Evolutionary conservation across 345 rosid genomes (phyloP).

Genomic region (Reutealis trisperma): DNA sequence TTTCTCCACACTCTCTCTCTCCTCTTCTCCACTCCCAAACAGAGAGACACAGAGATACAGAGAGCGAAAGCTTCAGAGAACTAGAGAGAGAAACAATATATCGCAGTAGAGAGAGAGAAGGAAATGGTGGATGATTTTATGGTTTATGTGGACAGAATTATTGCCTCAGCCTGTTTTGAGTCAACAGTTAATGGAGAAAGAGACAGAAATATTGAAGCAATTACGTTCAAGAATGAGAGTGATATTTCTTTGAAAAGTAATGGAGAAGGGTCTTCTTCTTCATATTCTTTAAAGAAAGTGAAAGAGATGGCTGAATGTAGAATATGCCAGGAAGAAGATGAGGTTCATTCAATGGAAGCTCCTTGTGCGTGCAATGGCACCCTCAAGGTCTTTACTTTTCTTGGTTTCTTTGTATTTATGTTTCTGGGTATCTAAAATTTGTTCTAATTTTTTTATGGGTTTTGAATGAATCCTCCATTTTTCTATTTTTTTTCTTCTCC

Average conservation of each 20-base stretch:
- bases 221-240: not conserved
- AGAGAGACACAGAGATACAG: not conserved
- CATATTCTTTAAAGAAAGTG: constrained; percentile 8
- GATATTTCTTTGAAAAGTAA: constrained; percentile 13
- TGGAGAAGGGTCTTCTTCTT: constrained; percentile 36
- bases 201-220: constrained; percentile 2
- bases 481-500: not conserved
- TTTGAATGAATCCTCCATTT: not conserved
- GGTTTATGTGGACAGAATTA: constrained; percentile 45
- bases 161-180: constrained; percentile 40
- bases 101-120: not conserved
- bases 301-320: constrained; percentile 55
- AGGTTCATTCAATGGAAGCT: constrained; percentile 47
- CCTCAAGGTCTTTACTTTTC: constrained; percentile 51
- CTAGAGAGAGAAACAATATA: not conserved
- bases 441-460: not conserved
- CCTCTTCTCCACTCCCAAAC: not conserved
- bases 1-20: not conserved
- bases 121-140: constrained; percentile 51
- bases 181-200: constrained; percentile 11
- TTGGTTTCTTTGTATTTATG: not conserved
- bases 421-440: not conserved
- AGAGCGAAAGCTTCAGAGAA: not conserved
- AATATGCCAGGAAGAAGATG: constrained; percentile 70
- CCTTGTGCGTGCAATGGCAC: constrained; percentile 72